Conservation (phyloP, 768 basidiomycete species). For the Russula griseocarnosa region DNA sequence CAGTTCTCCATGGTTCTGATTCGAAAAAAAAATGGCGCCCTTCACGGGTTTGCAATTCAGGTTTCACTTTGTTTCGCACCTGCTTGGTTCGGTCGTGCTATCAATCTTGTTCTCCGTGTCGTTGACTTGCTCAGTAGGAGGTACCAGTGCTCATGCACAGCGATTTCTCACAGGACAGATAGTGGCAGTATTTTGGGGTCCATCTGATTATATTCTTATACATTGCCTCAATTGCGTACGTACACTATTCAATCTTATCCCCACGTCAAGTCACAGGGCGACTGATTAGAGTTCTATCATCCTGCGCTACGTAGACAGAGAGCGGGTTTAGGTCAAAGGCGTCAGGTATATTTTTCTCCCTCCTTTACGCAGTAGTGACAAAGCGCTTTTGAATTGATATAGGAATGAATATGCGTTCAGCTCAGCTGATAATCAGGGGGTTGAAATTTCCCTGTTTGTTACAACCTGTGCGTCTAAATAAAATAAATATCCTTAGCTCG, state of each 20-base stretch:
- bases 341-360: neutral
- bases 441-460: conserved; percentile 12
- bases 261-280: neutral
- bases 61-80: neutral
- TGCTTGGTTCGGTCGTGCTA: conserved; percentile 1
- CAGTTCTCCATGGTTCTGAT: neutral
- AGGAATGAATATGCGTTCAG: conserved; percentile 1
- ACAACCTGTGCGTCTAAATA: conserved; percentile 16
- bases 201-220: no score
- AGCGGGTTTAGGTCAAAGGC: conserved; percentile 3
- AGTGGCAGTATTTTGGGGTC: no score
- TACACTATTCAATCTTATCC: neutral
- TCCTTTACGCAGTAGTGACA: neutral
- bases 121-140: no score
- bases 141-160: no score
- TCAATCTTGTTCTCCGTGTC: neutral
- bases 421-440: conserved; percentile 8
- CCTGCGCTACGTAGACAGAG: neutral
- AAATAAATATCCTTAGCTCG: neutral
- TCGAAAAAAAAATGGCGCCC: neutral
- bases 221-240: conserved; percentile 2
- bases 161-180: no score
- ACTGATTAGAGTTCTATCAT: conserved; percentile 2
- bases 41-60: neutral
- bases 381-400: neutral